Evolutionary conservation across 2,329 filamentous ascomycete species (phyloP).

Genomic region (Talaromyces sp.): DNA sequence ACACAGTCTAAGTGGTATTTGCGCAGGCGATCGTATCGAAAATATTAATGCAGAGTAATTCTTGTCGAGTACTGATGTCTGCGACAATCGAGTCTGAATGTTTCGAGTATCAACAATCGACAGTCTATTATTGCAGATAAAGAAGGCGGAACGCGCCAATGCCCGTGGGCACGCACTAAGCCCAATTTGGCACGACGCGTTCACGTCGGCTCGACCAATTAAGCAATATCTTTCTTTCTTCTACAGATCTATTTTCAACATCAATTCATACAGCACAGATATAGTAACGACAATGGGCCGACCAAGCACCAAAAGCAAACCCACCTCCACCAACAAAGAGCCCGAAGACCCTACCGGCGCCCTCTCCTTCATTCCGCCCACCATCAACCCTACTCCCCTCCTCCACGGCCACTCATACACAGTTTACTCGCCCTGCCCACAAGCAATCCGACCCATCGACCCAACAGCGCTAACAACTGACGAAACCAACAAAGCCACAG

Average conservation of each 20-base stretch:
- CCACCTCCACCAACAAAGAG: background rate
- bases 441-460: conserved; percentile 45
- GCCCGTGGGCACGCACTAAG: conserved; percentile 31
- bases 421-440: conserved; percentile 68
- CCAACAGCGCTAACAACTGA: conserved; percentile 38
- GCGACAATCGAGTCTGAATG: background rate
- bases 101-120: background rate
- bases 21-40: background rate
- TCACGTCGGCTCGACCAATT: conserved; percentile 14
- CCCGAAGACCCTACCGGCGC: conserved; percentile 32
- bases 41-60: too few relatives aligned
- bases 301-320: conserved; percentile 1
- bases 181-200: conserved; percentile 39
- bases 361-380: conserved; percentile 65
- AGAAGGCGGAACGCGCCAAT: conserved; percentile 7
- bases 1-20: background rate
- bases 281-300: conserved; percentile 7
- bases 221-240: conserved; percentile 7
- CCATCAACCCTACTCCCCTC: conserved; percentile 58
- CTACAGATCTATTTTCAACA: background rate
- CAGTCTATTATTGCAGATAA: background rate
- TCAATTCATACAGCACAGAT: background rate
- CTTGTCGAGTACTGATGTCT: background rate
- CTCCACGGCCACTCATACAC: conserved; percentile 67
- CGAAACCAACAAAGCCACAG: conserved; percentile 45